Evolutionary conservation across 495 filamentous ascomycete genomes (phyloP), one percentile per base, ranked within the genome.

Genomic region (Penicillium samsonianum): DNA sequence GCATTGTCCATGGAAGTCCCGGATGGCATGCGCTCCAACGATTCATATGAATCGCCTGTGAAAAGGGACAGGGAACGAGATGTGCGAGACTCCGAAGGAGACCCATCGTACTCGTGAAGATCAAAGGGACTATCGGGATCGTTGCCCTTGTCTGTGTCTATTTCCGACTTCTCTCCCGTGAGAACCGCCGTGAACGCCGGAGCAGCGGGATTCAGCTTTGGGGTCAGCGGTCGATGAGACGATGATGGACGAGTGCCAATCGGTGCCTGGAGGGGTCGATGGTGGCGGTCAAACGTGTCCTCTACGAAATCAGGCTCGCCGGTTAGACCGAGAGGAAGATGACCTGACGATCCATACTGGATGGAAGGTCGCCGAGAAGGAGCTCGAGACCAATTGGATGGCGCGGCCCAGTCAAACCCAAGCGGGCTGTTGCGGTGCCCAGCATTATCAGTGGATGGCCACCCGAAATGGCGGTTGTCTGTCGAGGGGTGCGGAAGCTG

Each of bases 401-500:
- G 73, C 2, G 72, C 77, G 38, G 79, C 78, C 86, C 86, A 88
- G 48, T 82, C 78, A 22, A 80, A 75, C 2, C 78, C 81, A 3
- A 87, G 72, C 7, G 82, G 82, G 50, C 83, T 69, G 42, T 67
- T 83, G 60, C 78, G 76, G 47, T 82, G 83, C 19, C 71, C 70
- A 5, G 74, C 65, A 54, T 75, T 80, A 19, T 84, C 81, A 10
- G 72, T 70, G 8, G 79, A 76, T 3, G 81, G 81, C 85, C 86
- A 87, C 2, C 84, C 84, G 59, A 88, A 87, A 30, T 84, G 82
- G 40, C 81, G 82, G 26, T 86, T 89, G 44, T 94, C 91, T 9
- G 87, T 91, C 3, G 90, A 93, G 1, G 90, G 91, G 55, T 89
- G 82, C 2, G 89, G 88, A 44, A 93, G 78, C 38, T 74, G 67